Conservation (phyloP, 495 filamentous ascomycete genomes). For the Aspergillus wentii region DNA sequence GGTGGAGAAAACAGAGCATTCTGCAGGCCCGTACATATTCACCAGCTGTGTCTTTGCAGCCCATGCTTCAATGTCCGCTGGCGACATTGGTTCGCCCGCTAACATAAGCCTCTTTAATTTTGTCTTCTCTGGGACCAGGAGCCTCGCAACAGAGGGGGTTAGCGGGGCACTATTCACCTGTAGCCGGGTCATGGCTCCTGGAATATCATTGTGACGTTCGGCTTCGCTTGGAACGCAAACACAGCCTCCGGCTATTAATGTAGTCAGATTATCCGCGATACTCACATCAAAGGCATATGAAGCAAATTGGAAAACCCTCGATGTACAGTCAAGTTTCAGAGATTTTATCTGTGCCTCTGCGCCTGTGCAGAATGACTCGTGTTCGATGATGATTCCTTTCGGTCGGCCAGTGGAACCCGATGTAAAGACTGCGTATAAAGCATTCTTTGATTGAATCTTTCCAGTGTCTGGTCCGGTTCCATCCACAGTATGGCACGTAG, state of each 20-base stretch:
- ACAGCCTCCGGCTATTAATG: conserved; percentile 23
- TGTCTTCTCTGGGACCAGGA: conserved; percentile 16
- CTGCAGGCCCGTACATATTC: conserved; percentile 33
- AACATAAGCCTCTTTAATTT: conserved; percentile 15
- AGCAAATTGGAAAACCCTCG: conserved; percentile 15
- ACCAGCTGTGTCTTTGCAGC: conserved; percentile 8
- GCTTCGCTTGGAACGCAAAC: conserved; percentile 22
- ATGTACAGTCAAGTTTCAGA: not conserved
- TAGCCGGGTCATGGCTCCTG: conserved; percentile 17
- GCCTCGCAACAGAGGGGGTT: conserved; percentile 18
- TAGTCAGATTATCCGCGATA: conserved; percentile 13
- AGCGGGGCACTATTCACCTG: conserved; percentile 14
- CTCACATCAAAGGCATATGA: conserved; percentile 15
- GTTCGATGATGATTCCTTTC: conserved; percentile 39
- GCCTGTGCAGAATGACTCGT: conserved; percentile 24
- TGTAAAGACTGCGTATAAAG: conserved; percentile 23
- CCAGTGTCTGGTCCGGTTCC: too few relatives aligned
- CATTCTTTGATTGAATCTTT: too few relatives aligned
- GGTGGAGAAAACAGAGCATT: conserved; percentile 25
- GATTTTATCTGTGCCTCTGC: not conserved
- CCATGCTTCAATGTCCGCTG: conserved; percentile 15
- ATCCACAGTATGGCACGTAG: too few relatives aligned
- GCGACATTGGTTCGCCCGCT: conserved; percentile 15
- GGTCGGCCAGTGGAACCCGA: conserved; percentile 34
- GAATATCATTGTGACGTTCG: conserved; percentile 19